Evolutionary conservation across 805 yeast species (phyloP).

Genomic region (Candida sonorensis): DNA sequence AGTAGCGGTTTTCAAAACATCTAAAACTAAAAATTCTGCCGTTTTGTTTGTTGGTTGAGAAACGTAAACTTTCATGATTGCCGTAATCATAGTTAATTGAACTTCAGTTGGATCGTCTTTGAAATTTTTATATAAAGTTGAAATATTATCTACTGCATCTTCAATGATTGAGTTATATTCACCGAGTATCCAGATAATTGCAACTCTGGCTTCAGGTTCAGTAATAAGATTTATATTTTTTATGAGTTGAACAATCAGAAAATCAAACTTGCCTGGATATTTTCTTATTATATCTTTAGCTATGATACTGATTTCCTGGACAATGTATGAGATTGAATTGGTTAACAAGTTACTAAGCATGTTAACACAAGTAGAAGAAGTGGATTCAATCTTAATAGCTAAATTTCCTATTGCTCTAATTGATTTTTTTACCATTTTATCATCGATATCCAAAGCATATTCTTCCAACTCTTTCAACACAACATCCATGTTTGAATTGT

Average conservation of each 20-base stretch:
- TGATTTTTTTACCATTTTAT: slow-evolving; percentile 81
- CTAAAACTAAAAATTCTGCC: slow-evolving; percentile 52
- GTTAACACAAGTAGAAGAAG: slow-evolving; percentile 59
- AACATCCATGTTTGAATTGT: slow-evolving; percentile 47
- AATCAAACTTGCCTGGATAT: slow-evolving; percentile 55
- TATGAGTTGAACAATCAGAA: slow-evolving; percentile 37
- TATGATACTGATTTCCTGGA: slow-evolving; percentile 75
- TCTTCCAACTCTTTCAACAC: slow-evolving; percentile 75
- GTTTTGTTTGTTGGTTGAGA: slow-evolving; percentile 35
- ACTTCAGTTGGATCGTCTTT: slow-evolving; percentile 65
- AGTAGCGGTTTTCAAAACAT: slow-evolving; percentile 58
- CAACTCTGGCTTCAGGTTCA: slow-evolving; percentile 73
- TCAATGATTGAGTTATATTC: slow-evolving; percentile 50
- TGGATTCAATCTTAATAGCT: slow-evolving; percentile 64
- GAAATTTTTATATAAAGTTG: slow-evolving; percentile 39
- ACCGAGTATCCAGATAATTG: slow-evolving; percentile 82
- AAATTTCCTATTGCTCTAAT: slow-evolving; percentile 85
- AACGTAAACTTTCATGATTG: slow-evolving; percentile 64
- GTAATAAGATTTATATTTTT: slow-evolving; percentile 44
- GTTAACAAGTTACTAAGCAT: slow-evolving; percentile 52
- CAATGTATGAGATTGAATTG: slow-evolving; percentile 63
- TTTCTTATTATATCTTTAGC: slow-evolving; percentile 69
- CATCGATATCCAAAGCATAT: slow-evolving; percentile 82
- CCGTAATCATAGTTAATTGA: slow-evolving; percentile 66
- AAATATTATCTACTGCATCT: slow-evolving; percentile 34